Conservation (phyloP, 2,329 filamentous ascomycete species). For the Neurospora sp. region DNA sequence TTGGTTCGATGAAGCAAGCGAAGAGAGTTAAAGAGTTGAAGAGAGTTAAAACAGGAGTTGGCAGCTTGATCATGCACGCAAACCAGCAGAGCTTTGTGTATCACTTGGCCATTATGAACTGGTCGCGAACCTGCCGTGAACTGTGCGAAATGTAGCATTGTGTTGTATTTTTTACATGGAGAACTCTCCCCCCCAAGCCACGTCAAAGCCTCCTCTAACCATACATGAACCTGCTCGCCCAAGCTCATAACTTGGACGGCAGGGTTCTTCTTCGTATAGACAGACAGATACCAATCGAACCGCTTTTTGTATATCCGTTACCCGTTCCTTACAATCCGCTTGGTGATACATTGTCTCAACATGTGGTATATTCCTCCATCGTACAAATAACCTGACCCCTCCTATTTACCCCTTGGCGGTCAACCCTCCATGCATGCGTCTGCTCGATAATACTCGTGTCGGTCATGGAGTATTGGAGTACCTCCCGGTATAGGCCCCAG, state of each 20-base stretch:
- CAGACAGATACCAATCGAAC: no score
- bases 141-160: background rate
- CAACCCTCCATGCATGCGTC: background rate
- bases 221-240: no score
- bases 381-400: background rate
- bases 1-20: background rate
- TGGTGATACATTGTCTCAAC: background rate
- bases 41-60: slow-evolving; percentile 1
- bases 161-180: background rate
- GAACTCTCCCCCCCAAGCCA: background rate
- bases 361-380: background rate
- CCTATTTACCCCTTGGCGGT: background rate
- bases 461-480: background rate
- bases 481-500: background rate
- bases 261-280: no score
- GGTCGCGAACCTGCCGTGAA: background rate
- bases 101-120: background rate
- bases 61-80: no score
- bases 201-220: background rate
- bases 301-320: background rate
- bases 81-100: background rate
- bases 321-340: background rate
- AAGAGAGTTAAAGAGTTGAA: background rate
- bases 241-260: no score
- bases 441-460: background rate